phyloP scores from a whole-genome alignment of 495 filamentous ascomycete species.

The Xylaria acuta region DNA sequence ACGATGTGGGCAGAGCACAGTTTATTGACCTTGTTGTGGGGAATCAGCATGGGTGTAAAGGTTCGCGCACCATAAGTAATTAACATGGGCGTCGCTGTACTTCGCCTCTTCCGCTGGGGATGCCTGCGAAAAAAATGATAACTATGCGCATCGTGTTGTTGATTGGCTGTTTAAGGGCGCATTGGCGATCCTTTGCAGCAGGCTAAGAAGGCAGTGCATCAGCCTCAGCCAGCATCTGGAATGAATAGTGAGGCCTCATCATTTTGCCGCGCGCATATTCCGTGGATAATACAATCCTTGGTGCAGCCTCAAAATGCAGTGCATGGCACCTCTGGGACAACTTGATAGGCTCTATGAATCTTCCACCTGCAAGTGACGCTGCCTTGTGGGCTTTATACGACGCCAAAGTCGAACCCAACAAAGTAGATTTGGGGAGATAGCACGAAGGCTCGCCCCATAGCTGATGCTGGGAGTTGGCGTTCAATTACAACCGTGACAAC shows the following conservation, averaged over 20 bases:
- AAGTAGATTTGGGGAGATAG: background rate
- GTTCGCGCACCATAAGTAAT: background rate
- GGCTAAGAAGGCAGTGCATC: conserved; percentile 12
- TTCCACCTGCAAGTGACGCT: background rate
- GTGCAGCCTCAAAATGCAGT: background rate
- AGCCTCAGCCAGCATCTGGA: background rate
- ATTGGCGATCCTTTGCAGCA: background rate
- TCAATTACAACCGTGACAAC: background rate
- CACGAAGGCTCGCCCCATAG: background rate
- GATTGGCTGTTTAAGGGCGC: background rate
- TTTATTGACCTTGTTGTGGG: background rate
- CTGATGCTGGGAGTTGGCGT: background rate
- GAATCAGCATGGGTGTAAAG: background rate
- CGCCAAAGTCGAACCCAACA: background rate
- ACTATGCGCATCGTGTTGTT: background rate
- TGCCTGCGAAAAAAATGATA: background rate
- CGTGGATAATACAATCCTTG: background rate
- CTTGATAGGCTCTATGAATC: background rate
- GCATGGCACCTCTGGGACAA: background rate
- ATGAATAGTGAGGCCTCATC: background rate
- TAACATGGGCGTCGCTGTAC: background rate
- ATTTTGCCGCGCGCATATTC: background rate
- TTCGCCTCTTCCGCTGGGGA: background rate
- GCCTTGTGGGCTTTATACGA: background rate
- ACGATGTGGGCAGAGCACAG: background rate